Evolutionary conservation across 78 protist species (phyloP).

Genomic region (Anaeramoeba flamelloides): DNA sequence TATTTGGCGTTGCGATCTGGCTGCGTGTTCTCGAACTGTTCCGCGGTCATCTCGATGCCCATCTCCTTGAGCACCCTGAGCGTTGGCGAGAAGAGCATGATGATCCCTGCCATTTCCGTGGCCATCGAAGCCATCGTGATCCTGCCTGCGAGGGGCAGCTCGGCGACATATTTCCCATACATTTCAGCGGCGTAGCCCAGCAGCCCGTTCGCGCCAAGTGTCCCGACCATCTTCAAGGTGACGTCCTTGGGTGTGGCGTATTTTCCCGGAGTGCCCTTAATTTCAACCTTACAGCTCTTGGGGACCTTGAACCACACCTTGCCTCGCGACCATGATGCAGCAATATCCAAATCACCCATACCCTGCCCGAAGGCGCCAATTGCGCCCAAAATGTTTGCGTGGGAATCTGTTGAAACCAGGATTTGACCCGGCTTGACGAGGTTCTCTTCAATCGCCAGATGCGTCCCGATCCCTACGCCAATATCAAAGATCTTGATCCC

Average conservation of each 20-base stretch:
- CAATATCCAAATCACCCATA: neutral
- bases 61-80: conserved; percentile 15
- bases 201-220: conserved; percentile 41
- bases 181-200: conserved; percentile 69
- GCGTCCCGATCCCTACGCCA: neutral
- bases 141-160: conserved; percentile 55
- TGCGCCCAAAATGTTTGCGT: conserved; percentile 1
- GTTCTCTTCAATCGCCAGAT: neutral
- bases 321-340: neutral
- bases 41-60: neutral
- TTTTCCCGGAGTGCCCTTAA: neutral
- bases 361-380: neutral
- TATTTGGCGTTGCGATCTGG: conserved; percentile 32
- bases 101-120: conserved; percentile 70
- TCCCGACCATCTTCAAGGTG: conserved; percentile 31
- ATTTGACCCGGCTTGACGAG: neutral
- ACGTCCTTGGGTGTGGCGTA: conserved; percentile 22
- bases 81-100: conserved; percentile 72
- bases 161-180: conserved; percentile 42
- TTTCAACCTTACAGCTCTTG: neutral
- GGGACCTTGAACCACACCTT: neutral
- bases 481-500: conserved; percentile 1
- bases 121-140: conserved; percentile 79
- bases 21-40: neutral
- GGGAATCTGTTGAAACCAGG: neutral